These are phyloP conservation scores for Ascoidea tarda DNA, from an alignment of 805 yeast genomes.

Conservation along the genomic window DNA sequence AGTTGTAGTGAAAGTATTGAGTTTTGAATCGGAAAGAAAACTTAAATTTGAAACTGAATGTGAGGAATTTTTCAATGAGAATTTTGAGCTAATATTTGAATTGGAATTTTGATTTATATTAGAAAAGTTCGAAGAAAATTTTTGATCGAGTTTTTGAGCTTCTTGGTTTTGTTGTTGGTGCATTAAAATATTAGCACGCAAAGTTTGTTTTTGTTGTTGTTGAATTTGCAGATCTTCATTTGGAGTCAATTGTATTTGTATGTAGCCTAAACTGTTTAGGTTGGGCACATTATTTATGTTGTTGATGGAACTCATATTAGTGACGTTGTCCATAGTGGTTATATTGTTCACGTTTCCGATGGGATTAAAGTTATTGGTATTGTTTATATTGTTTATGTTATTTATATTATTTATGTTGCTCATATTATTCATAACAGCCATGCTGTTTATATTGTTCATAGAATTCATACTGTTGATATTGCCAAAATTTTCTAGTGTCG, in stretches of 20 bases:
- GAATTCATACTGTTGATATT: no score
- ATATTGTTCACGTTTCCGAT: neutral
- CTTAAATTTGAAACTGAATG: conserved; percentile 14
- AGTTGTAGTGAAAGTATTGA: no score
- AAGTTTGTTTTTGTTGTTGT: no score
- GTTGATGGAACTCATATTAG: conserved; percentile 3
- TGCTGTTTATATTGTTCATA: neutral
- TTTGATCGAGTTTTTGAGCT: neutral
- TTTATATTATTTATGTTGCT: no score
- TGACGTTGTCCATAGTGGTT: no score
- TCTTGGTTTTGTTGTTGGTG: neutral
- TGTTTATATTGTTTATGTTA: neutral
- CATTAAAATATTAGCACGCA: no score
- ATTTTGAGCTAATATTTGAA: neutral
- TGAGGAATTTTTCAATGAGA: neutral
- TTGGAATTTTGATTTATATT: neutral
- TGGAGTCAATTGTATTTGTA: no score
- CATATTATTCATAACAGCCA: conserved; percentile 7
- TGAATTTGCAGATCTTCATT: no score
- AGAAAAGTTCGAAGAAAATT: conserved; percentile 10
- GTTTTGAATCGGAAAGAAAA: conserved; percentile 14
- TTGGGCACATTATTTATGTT: conserved; percentile 3
- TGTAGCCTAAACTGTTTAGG: neutral
- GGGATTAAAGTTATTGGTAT: neutral
- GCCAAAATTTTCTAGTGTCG: no score